Conservation (phyloP, 2,329 filamentous ascomycete genomes). For the Ramichloridium luteum region DNA sequence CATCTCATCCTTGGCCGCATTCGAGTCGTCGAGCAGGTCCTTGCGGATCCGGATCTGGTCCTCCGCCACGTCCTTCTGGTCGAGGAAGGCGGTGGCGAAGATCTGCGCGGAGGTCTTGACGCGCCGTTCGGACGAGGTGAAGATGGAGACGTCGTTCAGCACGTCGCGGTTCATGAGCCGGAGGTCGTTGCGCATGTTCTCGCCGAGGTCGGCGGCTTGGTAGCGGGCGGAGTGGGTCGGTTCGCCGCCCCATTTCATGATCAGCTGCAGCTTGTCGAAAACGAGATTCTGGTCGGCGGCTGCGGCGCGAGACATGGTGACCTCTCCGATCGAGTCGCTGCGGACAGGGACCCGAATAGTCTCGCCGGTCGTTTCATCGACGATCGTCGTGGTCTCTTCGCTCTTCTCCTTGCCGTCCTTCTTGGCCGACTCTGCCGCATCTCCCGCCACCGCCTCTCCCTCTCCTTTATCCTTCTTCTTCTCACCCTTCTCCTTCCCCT, state of each 20-base stretch:
- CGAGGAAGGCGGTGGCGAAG: conserved; percentile 80
- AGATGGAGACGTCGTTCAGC: conserved; percentile 84
- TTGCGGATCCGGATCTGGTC: conserved; percentile 87
- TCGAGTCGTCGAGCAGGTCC: conserved; percentile 90
- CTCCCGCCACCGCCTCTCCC: too few species aligned
- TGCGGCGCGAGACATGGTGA: conserved; percentile 87
- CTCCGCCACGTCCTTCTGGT: conserved; percentile 69
- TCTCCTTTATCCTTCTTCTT: conserved; percentile 35
- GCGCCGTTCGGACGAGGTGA: conserved; percentile 87
- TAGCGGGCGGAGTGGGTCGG: conserved; percentile 95
- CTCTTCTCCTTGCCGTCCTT: conserved; percentile 8
- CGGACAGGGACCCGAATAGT: conserved; percentile 24
- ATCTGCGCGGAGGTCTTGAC: conserved; percentile 96
- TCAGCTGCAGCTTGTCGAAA: conserved; percentile 88
- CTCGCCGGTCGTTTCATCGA: conserved; percentile 7
- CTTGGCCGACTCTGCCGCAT: too few species aligned
- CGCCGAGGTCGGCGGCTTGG: conserved; percentile 85
- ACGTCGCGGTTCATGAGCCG: conserved; percentile 86
- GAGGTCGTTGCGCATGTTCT: conserved; percentile 92
- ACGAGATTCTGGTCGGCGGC: conserved; percentile 87
- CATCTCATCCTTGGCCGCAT: conserved; percentile 97
- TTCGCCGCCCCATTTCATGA: conserved; percentile 98
- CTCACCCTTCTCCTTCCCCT: conserved; percentile 8
- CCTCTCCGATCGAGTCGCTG: conserved; percentile 75
- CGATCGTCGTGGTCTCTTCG: conserved; percentile 3